Conservation (phyloP, 2,329 filamentous ascomycete genomes). For the Aureobasidium subglaciale region DNA sequence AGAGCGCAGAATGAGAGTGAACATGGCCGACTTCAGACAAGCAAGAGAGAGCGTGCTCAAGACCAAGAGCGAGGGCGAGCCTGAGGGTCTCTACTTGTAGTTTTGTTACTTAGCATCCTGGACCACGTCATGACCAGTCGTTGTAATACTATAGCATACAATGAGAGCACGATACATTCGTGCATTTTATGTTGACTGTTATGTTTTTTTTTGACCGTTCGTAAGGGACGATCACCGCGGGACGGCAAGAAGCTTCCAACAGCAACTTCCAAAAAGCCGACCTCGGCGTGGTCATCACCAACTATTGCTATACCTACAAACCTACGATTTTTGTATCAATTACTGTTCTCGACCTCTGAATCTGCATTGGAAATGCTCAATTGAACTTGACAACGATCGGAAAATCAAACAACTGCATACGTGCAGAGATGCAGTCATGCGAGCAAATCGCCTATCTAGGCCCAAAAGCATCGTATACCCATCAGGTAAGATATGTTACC, state of each 20-base stretch:
- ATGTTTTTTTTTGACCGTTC: not conserved
- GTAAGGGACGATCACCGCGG: not conserved
- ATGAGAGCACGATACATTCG: not conserved
- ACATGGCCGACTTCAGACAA: conserved; percentile 95
- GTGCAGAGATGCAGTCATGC: conserved; percentile 42
- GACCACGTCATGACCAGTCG: conserved; percentile 33
- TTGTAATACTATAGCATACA: conserved; percentile 15
- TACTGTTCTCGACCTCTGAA: not conserved
- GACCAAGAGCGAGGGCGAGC: conserved; percentile 97
- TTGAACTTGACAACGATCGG: not conserved
- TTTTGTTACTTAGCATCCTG: conserved; percentile 37
- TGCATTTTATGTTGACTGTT: not conserved
- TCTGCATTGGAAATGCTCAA: not conserved
- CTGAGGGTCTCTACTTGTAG: conserved; percentile 97
- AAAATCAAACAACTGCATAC: not conserved
- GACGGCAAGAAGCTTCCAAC: conserved; percentile 2
- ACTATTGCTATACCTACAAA: not conserved
- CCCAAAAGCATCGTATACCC: conserved; percentile 60
- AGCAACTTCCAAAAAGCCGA: not conserved
- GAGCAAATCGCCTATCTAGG: conserved; percentile 51
- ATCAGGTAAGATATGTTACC: conserved; percentile 48
- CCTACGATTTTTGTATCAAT: not conserved
- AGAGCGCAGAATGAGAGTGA: conserved; percentile 93
- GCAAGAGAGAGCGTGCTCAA: conserved; percentile 91
- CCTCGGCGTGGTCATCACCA: not conserved